Conservation (phyloP, 352 stramenopile genomes). For the Globisporangium nodosum region DNA sequence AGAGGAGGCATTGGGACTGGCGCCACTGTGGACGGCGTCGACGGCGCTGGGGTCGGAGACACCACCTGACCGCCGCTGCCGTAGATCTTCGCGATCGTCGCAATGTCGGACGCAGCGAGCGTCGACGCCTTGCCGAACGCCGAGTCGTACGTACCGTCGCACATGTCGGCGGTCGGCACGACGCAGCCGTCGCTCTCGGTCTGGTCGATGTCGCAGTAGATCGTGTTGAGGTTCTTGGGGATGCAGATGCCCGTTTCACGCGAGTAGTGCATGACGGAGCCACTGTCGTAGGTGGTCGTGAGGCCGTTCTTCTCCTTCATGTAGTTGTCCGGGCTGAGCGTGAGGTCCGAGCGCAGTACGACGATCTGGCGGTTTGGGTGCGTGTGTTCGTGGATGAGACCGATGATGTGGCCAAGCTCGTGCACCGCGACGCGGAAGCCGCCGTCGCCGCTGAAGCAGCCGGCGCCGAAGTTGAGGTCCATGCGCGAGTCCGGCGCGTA, state of each 20-base stretch:
- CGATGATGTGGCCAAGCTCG: constrained; percentile 38
- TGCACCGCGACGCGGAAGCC: constrained; percentile 33
- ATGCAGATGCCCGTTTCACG: constrained; percentile 36
- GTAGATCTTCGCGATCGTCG: constrained; percentile 18
- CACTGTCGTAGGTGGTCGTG: constrained; percentile 26
- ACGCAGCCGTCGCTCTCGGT: constrained; percentile 18
- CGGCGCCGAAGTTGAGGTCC: constrained; percentile 36
- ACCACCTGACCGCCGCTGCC: constrained; percentile 4
- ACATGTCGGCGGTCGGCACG: constrained; percentile 15
- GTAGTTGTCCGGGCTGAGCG: constrained; percentile 47
- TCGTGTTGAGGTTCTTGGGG: constrained; percentile 18
- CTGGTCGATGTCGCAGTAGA: constrained; percentile 37
- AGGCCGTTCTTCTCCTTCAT: constrained; percentile 23
- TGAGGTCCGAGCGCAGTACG: constrained; percentile 33
- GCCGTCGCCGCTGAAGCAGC: constrained; percentile 37
- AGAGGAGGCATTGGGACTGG: constrained; percentile 5
- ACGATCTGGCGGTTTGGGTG: constrained; percentile 38
- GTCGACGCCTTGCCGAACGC: constrained; percentile 11
- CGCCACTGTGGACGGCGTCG: too few species aligned
- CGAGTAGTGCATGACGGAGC: constrained; percentile 44
- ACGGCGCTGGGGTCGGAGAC: neutral
- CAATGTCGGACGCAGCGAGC: constrained; percentile 15
- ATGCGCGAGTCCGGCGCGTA: constrained; percentile 31
- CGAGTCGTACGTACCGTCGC: constrained; percentile 3
- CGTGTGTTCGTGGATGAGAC: constrained; percentile 43